Percentiles rank a stretch among this genome's conserved stretches.
Evolutionary conservation across 2,329 filamentous ascomycete genomes (phyloP).

Genomic region (Coleophoma eucalyptorum): DNA sequence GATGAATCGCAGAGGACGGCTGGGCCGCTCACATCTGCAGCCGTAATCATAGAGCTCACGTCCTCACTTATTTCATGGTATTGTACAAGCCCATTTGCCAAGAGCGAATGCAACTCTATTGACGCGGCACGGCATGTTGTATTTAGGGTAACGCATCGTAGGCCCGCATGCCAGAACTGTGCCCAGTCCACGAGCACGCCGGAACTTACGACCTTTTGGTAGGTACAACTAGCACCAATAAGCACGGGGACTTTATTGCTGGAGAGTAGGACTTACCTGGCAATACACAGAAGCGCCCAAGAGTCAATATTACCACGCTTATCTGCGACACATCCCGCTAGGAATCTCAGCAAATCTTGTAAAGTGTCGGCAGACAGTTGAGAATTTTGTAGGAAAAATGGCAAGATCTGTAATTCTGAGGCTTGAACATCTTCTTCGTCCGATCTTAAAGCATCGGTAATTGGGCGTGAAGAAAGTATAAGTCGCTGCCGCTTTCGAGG

Average conservation of each 20-base stretch:
- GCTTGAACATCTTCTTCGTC: constrained; percentile 16
- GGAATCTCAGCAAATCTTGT: constrained; percentile 49
- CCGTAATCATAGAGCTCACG: constrained; percentile 68
- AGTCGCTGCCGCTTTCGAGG: constrained; percentile 26
- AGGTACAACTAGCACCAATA: constrained; percentile 36
- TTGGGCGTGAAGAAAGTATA: constrained; percentile 13
- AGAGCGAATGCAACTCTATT: constrained; percentile 64
- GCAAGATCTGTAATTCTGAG: constrained; percentile 46
- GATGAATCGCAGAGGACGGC: constrained; percentile 76
- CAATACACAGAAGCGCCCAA: constrained; percentile 82
- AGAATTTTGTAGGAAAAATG: constrained; percentile 42
- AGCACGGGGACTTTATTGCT: background rate
- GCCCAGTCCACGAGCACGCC: constrained; percentile 55
- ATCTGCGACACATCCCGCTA: constrained; percentile 60
- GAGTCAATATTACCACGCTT: constrained; percentile 64
- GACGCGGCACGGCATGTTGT: constrained; percentile 71
- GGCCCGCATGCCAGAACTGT: constrained; percentile 71
- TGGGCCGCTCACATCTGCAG: constrained; percentile 79
- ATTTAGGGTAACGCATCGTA: constrained; percentile 66
- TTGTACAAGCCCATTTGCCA: constrained; percentile 62
- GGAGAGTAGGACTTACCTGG: constrained; percentile 54
- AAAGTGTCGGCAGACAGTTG: constrained; percentile 48
- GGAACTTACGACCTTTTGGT: constrained; percentile 34
- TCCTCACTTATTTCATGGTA: constrained; percentile 66
- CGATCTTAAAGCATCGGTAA: constrained; percentile 21